Percentiles rank a stretch among this genome's conserved stretches.
phyloP scores from a whole-genome alignment of 2,329 filamentous ascomycete species.

The Rachicladosporium sp. region DNA sequence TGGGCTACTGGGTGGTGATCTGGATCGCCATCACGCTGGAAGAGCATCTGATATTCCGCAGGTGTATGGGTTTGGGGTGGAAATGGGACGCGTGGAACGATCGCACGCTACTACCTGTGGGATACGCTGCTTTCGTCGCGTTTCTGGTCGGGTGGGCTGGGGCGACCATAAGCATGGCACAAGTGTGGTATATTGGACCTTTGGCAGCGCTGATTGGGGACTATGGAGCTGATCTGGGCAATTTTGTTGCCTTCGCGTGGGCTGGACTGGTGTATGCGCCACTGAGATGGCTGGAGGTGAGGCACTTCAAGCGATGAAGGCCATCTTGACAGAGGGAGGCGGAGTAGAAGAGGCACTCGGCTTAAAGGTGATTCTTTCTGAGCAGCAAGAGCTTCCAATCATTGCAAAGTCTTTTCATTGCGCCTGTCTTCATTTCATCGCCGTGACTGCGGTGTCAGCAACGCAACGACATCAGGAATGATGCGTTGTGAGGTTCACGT shows the following conservation, averaged over 20 bases:
- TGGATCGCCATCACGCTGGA: constrained; percentile 51
- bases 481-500: too few relatives aligned
- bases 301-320: constrained; percentile 35
- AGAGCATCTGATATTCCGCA: constrained; percentile 51
- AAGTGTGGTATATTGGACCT: constrained; percentile 57
- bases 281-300: constrained; percentile 40
- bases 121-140: constrained; percentile 47
- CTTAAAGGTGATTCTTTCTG: too few relatives aligned
- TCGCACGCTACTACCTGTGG: constrained; percentile 46
- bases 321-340: too few relatives aligned
- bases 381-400: too few relatives aligned
- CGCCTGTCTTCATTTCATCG: too few relatives aligned
- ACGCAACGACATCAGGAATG: too few relatives aligned
- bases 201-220: constrained; percentile 45
- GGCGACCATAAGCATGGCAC: constrained; percentile 54
- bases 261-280: constrained; percentile 45
- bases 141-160: constrained; percentile 56
- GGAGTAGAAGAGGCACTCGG: too few relatives aligned
- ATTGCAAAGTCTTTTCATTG: too few relatives aligned
- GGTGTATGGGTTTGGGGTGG: constrained; percentile 34
- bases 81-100: constrained; percentile 53
- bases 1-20: constrained; percentile 59
- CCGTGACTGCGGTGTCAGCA: too few relatives aligned
- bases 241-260: constrained; percentile 49
- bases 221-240: constrained; percentile 48